phyloP scores from a whole-genome alignment of 2,329 filamentous ascomycete species.

The Fusarium napiforme region DNA sequence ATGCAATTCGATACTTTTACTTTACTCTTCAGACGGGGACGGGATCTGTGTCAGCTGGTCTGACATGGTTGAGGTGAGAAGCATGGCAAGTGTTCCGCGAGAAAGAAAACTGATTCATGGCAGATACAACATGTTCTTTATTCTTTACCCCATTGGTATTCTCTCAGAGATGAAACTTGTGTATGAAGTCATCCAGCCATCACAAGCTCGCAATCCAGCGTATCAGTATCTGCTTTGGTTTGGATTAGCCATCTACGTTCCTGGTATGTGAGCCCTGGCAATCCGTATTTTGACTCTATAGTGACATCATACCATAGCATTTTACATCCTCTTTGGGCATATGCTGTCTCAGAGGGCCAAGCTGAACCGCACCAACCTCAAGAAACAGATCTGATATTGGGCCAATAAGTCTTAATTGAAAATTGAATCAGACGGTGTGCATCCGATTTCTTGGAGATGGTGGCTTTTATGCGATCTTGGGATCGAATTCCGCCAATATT shows the following conservation, averaged over 20 bases:
- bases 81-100: no score
- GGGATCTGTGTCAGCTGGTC: constrained; percentile 1
- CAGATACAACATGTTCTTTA: constrained; percentile 38
- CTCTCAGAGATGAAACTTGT: constrained; percentile 34
- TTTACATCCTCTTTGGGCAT: constrained; percentile 32
- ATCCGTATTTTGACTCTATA: background rate
- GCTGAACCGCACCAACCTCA: background rate
- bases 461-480: background rate
- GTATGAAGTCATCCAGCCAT: constrained; percentile 34
- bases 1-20: constrained; percentile 33
- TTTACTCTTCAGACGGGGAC: constrained; percentile 30
- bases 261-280: constrained; percentile 3
- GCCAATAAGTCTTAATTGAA: no score
- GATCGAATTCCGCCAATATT: no score
- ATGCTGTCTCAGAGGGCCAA: constrained; percentile 40
- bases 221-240: constrained; percentile 40
- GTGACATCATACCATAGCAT: background rate
- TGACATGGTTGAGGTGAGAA: constrained; percentile 37
- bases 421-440: no score
- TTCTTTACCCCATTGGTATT: constrained; percentile 34
- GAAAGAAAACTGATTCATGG: background rate
- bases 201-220: constrained; percentile 9
- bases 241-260: constrained; percentile 21
- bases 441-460: no score
- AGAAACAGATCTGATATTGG: background rate